These are phyloP conservation scores for Paramecium bursaria DNA, from an alignment of 73 alveolate species.

Conservation along the genomic window DNA sequence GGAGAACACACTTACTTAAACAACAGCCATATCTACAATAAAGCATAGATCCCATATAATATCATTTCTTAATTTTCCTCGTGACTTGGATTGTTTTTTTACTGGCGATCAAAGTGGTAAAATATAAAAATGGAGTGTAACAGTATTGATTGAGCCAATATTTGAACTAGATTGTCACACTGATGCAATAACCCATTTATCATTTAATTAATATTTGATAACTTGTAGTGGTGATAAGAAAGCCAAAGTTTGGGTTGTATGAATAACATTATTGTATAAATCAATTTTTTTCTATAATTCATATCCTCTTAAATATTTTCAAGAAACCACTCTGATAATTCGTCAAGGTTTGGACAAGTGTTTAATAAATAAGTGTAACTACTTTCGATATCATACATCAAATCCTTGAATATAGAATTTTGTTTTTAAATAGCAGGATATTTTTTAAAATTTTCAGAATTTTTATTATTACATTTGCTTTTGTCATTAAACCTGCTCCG, in stretches of 20 bases:
- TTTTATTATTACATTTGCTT: too few species aligned
- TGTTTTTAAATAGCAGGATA: too few species aligned
- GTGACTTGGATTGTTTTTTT: conserved; percentile 22
- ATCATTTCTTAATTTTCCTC: background rate
- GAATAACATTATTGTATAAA: too few species aligned
- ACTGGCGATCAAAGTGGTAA: conserved; percentile 48
- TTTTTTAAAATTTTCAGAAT: too few species aligned
- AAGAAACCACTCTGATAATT: too few species aligned
- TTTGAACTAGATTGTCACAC: conserved; percentile 23
- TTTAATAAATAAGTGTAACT: too few species aligned
- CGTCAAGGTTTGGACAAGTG: too few species aligned
- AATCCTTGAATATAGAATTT: too few species aligned
- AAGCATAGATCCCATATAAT: conserved; percentile 27
- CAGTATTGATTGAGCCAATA: conserved; percentile 6
- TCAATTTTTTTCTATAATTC: too few species aligned
- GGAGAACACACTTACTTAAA: conserved; percentile 25
- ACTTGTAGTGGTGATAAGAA: conserved; percentile 52
- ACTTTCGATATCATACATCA: too few species aligned
- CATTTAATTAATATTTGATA: conserved; percentile 1
- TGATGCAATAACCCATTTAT: conserved; percentile 3
- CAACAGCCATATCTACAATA: background rate
- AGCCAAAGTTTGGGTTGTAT: conserved; percentile 18
- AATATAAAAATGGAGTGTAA: conserved; percentile 9
- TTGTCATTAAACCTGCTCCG: too few species aligned
- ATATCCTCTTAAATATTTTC: too few species aligned